Conservation (phyloP, 371 early-diverging fungal species). For the Mucor piriformis region DNA sequence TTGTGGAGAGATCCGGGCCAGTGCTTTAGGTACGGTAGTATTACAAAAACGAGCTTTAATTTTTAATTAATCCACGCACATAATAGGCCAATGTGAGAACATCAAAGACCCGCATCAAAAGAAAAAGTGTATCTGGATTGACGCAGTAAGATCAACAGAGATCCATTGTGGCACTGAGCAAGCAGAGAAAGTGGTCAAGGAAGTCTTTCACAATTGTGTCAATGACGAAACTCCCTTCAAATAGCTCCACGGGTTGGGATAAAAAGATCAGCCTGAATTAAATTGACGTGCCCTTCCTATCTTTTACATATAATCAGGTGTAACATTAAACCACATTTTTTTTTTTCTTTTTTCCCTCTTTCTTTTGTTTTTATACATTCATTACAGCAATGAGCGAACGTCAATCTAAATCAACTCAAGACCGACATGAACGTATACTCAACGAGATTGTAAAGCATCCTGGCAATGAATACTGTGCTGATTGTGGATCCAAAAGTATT, state of each 20-base stretch:
- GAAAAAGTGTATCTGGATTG: constrained; percentile 38
- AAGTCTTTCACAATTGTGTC: constrained; percentile 44
- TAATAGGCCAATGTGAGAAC: constrained; percentile 42
- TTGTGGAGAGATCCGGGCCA: constrained; percentile 52
- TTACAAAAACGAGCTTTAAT: too few relatives aligned
- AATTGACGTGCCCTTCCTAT: background rate
- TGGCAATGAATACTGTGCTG: constrained; percentile 81
- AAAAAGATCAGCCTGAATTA: too few relatives aligned
- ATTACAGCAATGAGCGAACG: constrained; percentile 42
- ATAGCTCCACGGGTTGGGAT: background rate
- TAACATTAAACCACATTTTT: constrained; percentile 1
- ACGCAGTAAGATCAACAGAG: constrained; percentile 47
- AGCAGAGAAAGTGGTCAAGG: constrained; percentile 30
- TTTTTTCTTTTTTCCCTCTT: background rate
- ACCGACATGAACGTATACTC: constrained; percentile 64
- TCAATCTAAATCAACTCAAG: constrained; percentile 49
- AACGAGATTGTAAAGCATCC: constrained; percentile 71
- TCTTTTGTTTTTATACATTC: constrained; percentile 1
- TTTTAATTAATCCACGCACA: too few relatives aligned
- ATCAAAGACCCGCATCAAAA: constrained; percentile 23
- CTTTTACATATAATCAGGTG: background rate
- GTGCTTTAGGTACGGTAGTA: constrained; percentile 34
- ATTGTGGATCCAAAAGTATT: constrained; percentile 78
- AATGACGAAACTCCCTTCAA: constrained; percentile 43
- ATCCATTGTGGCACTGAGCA: constrained; percentile 34